These are phyloP conservation scores for Saturnispora kantuleensis DNA, from an alignment of 805 yeast genomes.

Conservation along the genomic window DNA sequence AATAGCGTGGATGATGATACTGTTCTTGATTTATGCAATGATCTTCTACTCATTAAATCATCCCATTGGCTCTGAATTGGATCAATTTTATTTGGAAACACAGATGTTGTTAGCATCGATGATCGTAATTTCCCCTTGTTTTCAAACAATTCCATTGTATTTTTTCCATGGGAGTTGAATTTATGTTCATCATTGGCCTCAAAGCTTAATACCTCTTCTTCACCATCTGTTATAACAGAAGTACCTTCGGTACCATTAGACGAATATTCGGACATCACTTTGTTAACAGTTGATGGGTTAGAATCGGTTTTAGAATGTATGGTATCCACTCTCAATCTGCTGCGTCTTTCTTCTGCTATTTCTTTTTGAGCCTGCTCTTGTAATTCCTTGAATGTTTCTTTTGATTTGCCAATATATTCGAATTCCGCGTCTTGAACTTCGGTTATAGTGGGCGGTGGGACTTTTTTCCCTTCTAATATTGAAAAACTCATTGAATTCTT, in stretches of 20 bases:
- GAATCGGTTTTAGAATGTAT: conserved; percentile 13
- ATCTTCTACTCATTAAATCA: conserved; percentile 5
- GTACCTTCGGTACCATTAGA: conserved; percentile 23
- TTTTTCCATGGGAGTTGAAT: not conserved
- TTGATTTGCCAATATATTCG: conserved; percentile 21
- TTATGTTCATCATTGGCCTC: conserved; percentile 2
- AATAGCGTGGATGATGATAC: conserved; percentile 8
- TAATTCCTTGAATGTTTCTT: conserved; percentile 23
- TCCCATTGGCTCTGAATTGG: not conserved
- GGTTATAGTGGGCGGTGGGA: conserved; percentile 23
- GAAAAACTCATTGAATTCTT: not conserved
- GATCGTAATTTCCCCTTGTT: conserved; percentile 30
- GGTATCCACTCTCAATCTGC: conserved; percentile 4
- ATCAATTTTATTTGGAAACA: conserved; percentile 8
- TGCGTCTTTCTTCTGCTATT: conserved; percentile 10
- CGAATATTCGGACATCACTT: conserved; percentile 25
- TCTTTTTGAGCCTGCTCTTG: conserved; percentile 22
- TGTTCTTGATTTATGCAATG: conserved; percentile 5
- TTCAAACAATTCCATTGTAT: conserved; percentile 22
- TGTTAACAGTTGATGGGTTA: conserved; percentile 20
- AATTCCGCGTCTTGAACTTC: conserved; percentile 20
- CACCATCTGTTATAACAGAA: conserved; percentile 14
- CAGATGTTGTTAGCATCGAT: conserved; percentile 18
- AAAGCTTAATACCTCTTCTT: conserved; percentile 5
- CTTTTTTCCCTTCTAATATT: conserved; percentile 11